Evolutionary conservation across 2,329 filamentous ascomycete genomes (phyloP).

Genomic region (Amphichorda felina): DNA sequence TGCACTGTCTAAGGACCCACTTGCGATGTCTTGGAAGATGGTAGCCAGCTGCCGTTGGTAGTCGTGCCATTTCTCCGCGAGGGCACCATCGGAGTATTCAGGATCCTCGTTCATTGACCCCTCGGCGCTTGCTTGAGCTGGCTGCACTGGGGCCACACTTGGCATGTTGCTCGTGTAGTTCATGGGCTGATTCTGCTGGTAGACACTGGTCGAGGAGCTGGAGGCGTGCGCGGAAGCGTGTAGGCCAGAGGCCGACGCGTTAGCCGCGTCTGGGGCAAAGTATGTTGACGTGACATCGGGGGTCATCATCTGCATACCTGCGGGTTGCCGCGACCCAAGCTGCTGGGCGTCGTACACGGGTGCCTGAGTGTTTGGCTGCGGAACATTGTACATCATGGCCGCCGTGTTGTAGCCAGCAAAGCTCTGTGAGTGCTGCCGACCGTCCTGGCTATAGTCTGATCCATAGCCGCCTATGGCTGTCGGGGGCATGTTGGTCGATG

Average conservation of each 20-base stretch:
- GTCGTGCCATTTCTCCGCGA: constrained; percentile 49
- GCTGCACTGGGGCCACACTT: constrained; percentile 25
- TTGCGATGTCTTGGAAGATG: constrained; percentile 61
- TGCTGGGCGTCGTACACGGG: constrained; percentile 66
- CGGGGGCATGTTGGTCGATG: constrained; percentile 44
- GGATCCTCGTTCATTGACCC: constrained; percentile 29
- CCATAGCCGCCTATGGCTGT: constrained; percentile 44
- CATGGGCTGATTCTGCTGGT: constrained; percentile 49
- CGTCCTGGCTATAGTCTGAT: constrained; percentile 53
- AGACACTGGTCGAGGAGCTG: constrained; percentile 46
- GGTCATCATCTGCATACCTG: constrained; percentile 60
- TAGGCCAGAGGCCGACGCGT: constrained; percentile 42
- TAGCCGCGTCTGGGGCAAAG: constrained; percentile 34
- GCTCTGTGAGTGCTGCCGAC: constrained; percentile 40
- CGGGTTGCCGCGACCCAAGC: constrained; percentile 65
- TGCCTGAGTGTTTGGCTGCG: constrained; percentile 47
- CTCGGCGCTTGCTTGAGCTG: constrained; percentile 20
- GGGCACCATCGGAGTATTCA: background rate
- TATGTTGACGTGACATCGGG: constrained; percentile 52
- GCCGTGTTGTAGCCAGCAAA: constrained; percentile 49
- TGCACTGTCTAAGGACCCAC: constrained; percentile 34
- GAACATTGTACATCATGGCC: constrained; percentile 71
- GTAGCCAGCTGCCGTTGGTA: constrained; percentile 50
- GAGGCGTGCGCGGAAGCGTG: constrained; percentile 35
- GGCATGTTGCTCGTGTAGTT: constrained; percentile 36